These are phyloP conservation scores for Aspergillus clavatus DNA, from an alignment of 2,329 filamentous ascomycete genomes.

Conservation along the genomic window DNA sequence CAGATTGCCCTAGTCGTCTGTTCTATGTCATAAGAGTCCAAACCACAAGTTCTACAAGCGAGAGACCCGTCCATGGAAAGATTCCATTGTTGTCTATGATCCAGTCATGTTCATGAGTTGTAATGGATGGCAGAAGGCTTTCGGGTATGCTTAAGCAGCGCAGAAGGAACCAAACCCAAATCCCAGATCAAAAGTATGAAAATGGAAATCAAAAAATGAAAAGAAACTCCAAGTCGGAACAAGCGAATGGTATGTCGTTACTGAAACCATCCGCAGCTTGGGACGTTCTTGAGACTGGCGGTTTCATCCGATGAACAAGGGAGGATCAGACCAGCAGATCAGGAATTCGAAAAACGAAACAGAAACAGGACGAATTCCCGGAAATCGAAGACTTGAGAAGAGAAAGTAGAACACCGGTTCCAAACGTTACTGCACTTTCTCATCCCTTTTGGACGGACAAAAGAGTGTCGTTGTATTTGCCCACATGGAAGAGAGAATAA, in stretches of 20 bases:
- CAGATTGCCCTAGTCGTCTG: no score
- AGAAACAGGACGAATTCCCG: constrained; percentile 6
- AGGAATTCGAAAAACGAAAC: constrained; percentile 6
- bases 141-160: constrained; percentile 7
- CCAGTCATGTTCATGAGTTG: constrained; percentile 14
- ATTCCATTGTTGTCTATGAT: constrained; percentile 19
- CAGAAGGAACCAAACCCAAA: constrained; percentile 3
- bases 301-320: constrained; percentile 2
- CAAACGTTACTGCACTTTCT: not conserved
- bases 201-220: constrained; percentile 3
- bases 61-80: constrained; percentile 2
- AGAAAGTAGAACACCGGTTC: not conserved
- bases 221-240: constrained; percentile 9
- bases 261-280: constrained; percentile 5
- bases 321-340: constrained; percentile 22
- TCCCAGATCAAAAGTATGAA: constrained; percentile 1
- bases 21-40: not conserved
- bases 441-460: not conserved
- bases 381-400: constrained; percentile 1
- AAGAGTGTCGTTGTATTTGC: constrained; percentile 5
- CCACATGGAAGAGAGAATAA: constrained; percentile 6
- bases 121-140: constrained; percentile 5
- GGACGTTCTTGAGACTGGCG: constrained; percentile 2
- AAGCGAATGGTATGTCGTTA: not conserved
- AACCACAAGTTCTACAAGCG: not conserved